Conservation (phyloP, 768 basidiomycete genomes). For the Jaapia argillacea region DNA sequence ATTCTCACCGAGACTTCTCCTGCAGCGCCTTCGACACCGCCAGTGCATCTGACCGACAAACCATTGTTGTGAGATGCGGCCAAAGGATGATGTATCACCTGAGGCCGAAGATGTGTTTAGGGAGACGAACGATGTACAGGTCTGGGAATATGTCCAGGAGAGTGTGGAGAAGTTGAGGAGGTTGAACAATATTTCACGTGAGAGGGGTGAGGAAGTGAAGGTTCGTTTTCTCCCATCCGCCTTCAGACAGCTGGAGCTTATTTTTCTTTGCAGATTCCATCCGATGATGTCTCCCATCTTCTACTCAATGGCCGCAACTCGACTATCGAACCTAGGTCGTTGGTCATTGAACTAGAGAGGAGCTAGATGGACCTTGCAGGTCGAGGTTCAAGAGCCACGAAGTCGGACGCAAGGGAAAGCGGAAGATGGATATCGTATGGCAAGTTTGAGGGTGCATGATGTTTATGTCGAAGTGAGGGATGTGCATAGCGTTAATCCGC, state of each 20-base stretch:
- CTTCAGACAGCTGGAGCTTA: too few species aligned
- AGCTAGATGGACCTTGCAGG: slow-evolving; percentile 62
- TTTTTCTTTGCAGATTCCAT: slow-evolving; percentile 62
- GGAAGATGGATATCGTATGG: too few species aligned
- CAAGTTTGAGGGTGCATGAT: too few species aligned
- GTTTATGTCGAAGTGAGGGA: too few species aligned
- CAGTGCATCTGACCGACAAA: slow-evolving; percentile 66
- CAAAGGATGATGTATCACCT: slow-evolving; percentile 47
- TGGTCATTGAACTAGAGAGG: slow-evolving; percentile 89
- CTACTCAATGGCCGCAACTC: slow-evolving; percentile 83
- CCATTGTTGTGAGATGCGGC: slow-evolving; percentile 61
- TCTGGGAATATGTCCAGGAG: slow-evolving; percentile 54
- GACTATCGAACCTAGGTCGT: slow-evolving; percentile 76
- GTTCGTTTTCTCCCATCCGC: slow-evolving; percentile 39
- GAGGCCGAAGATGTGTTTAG: slow-evolving; percentile 55
- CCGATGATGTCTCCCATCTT: slow-evolving; percentile 93
- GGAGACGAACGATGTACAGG: slow-evolving; percentile 38
- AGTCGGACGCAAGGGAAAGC: slow-evolving; percentile 79
- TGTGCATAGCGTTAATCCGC: too few species aligned
- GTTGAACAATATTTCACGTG: slow-evolving; percentile 74
- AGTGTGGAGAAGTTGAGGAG: slow-evolving; percentile 68
- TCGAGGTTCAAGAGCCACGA: slow-evolving; percentile 65
- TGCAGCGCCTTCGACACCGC: slow-evolving; percentile 67
- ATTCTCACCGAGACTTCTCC: slow-evolving; percentile 50
- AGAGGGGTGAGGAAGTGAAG: slow-evolving; percentile 79